These are phyloP conservation scores for Trametes punicea DNA, from an alignment of 768 basidiomycete species.

Conservation along the genomic window DNA sequence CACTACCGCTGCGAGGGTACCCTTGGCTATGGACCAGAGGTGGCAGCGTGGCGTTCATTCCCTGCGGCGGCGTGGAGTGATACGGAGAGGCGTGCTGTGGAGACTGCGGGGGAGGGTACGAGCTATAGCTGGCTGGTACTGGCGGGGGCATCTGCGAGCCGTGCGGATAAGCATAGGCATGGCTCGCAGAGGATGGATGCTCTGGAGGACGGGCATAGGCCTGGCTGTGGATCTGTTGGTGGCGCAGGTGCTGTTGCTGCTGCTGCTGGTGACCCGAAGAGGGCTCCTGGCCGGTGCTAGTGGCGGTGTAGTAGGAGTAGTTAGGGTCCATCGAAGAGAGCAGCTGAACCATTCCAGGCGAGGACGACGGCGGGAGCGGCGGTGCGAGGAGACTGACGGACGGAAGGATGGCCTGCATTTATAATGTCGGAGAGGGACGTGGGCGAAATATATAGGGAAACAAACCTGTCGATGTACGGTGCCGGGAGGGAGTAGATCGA, in stretches of 20 bases:
- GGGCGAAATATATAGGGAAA: conserved; percentile 11
- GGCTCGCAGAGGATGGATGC: background rate
- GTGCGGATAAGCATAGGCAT: conserved; percentile 2
- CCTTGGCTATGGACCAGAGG: conserved; percentile 3
- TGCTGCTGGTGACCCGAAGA: conserved; percentile 8
- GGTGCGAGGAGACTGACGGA: background rate
- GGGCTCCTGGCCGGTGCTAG: conserved; percentile 1
- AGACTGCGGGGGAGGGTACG: conserved; percentile 1
- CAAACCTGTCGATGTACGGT: conserved; percentile 16
- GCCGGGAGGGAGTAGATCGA: conserved; percentile 21
- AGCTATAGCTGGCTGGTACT: background rate
- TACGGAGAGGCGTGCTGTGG: conserved; percentile 5
- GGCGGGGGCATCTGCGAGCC: background rate
- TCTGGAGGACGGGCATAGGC: conserved; percentile 12
- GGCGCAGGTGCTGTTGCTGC: conserved; percentile 1
- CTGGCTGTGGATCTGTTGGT: conserved; percentile 9
- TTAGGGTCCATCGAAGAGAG: conserved; percentile 11
- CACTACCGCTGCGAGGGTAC: conserved; percentile 11
- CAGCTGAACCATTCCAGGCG: conserved; percentile 12
- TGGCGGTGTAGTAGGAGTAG: conserved; percentile 17
- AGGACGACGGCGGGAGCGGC: conserved; percentile 5
- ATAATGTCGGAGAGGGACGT: conserved; percentile 8
- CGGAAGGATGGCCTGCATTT: conserved; percentile 6
- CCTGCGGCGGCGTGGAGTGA: conserved; percentile 7
- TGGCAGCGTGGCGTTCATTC: conserved; percentile 9